Percentiles rank a stretch among this genome's conserved stretches.
These are phyloP conservation scores for Liriodendron chinense DNA, from an alignment of 164 flowering plant species.

Conservation along the genomic window DNA sequence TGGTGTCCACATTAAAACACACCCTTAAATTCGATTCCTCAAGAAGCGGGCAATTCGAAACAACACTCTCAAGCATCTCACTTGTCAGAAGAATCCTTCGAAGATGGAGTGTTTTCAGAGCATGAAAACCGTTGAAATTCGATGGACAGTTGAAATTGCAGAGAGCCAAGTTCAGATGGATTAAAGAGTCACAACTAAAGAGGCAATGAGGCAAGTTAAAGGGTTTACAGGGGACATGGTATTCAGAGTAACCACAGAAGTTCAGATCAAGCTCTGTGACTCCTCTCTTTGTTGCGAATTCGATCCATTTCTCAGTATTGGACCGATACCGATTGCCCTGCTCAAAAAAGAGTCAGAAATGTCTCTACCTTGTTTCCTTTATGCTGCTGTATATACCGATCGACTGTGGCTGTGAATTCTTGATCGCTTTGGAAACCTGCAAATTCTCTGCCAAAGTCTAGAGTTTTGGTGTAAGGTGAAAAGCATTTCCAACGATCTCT, in stretches of 20 bases:
- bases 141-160: background rate
- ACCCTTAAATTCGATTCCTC: slow-evolving; percentile 1
- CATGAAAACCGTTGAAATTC: slow-evolving; percentile 6
- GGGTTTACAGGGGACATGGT: background rate
- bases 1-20: background rate
- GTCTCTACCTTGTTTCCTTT: background rate
- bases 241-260: background rate
- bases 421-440: background rate
- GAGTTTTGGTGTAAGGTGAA: background rate
- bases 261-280: slow-evolving; percentile 11
- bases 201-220: slow-evolving; percentile 1
- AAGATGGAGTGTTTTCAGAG: slow-evolving; percentile 6
- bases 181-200: slow-evolving; percentile 3
- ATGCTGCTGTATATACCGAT: slow-evolving; percentile 5
- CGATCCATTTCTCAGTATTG: slow-evolving; percentile 8
- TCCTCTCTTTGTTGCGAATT: slow-evolving; percentile 1
- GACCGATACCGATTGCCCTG: background rate
- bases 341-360: slow-evolving; percentile 4
- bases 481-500: background rate
- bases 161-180: background rate
- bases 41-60: slow-evolving; percentile 11
- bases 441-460: slow-evolving; percentile 9
- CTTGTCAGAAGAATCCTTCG: background rate
- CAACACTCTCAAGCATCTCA: background rate
- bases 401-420: background rate